These are phyloP conservation scores for Penicillium paradoxum DNA, from an alignment of 495 filamentous ascomycete species.

Conservation along the genomic window DNA sequence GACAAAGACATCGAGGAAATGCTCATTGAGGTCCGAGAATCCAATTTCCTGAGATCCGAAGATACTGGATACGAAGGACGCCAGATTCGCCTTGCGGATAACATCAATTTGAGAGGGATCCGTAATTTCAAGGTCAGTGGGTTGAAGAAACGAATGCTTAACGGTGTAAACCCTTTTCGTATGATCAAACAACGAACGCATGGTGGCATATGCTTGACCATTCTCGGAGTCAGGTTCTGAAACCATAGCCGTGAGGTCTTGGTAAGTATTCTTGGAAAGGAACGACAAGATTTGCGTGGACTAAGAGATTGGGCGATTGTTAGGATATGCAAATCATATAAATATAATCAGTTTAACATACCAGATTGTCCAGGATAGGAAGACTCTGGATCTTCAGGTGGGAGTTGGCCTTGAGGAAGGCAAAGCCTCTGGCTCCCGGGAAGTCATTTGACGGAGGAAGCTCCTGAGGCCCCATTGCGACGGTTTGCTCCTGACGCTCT, in stretches of 20 bases:
- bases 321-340: neutral
- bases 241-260: constrained; percentile 71
- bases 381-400: constrained; percentile 64
- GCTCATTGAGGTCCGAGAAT: constrained; percentile 75
- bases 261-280: constrained; percentile 62
- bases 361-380: constrained; percentile 68
- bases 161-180: constrained; percentile 75
- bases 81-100: constrained; percentile 81
- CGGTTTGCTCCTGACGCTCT: constrained; percentile 44
- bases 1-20: constrained; percentile 81
- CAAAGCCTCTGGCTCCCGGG: constrained; percentile 33
- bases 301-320: constrained; percentile 33
- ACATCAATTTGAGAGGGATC: constrained; percentile 65
- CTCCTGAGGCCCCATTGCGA: constrained; percentile 36
- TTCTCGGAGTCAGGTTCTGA: constrained; percentile 68
- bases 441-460: constrained; percentile 27
- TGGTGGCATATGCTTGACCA: constrained; percentile 71
- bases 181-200: constrained; percentile 75
- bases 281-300: constrained; percentile 66
- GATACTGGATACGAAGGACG: constrained; percentile 75
- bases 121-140: constrained; percentile 65
- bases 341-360: constrained; percentile 27
- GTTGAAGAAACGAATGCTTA: constrained; percentile 63
- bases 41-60: constrained; percentile 81
- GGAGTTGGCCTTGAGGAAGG: constrained; percentile 49